phyloP scores from a whole-genome alignment of 2,329 filamentous ascomycete genomes.

The Claviceps arundinis region DNA sequence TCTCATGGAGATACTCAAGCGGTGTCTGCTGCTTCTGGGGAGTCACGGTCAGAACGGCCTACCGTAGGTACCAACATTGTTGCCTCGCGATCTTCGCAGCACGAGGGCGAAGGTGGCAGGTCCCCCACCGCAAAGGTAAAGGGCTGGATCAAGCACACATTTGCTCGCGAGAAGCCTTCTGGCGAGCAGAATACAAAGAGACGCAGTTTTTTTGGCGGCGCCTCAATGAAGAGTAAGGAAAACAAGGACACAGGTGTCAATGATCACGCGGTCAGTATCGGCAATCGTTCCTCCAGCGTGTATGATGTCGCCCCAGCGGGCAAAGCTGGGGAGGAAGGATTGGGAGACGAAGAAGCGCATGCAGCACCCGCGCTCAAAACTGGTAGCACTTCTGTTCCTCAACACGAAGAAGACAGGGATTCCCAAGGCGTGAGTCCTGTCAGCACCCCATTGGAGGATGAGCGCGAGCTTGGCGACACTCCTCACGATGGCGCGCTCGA shows the following conservation, averaged over 20 bases:
- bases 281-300: slow-evolving; percentile 28
- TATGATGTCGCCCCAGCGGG: slow-evolving; percentile 34
- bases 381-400: slow-evolving; percentile 11
- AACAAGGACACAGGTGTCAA: slow-evolving; percentile 30
- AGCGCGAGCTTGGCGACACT: slow-evolving; percentile 19
- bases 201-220: slow-evolving; percentile 37
- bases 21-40: background rate
- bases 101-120: slow-evolving; percentile 9
- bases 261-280: slow-evolving; percentile 30
- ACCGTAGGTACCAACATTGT: slow-evolving; percentile 1
- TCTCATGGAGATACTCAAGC: background rate
- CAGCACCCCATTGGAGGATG: slow-evolving; percentile 29
- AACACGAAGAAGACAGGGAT: slow-evolving; percentile 12
- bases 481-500: slow-evolving; percentile 7
- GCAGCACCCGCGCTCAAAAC: background rate
- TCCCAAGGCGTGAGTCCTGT: slow-evolving; percentile 25
- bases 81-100: slow-evolving; percentile 6
- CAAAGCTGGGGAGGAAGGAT: slow-evolving; percentile 12
- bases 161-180: slow-evolving; percentile 30
- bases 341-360: slow-evolving; percentile 1
- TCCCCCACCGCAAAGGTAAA: slow-evolving; percentile 31
- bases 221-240: slow-evolving; percentile 28
- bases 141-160: slow-evolving; percentile 42
- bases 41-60: background rate
- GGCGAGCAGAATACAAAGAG: slow-evolving; percentile 23